A percentile compares a stretch with the other conserved stretches of the same genome.
Evolutionary conservation across 257 asterid genomes (phyloP).

Genomic region (Dorcoceras hygrometricum): DNA sequence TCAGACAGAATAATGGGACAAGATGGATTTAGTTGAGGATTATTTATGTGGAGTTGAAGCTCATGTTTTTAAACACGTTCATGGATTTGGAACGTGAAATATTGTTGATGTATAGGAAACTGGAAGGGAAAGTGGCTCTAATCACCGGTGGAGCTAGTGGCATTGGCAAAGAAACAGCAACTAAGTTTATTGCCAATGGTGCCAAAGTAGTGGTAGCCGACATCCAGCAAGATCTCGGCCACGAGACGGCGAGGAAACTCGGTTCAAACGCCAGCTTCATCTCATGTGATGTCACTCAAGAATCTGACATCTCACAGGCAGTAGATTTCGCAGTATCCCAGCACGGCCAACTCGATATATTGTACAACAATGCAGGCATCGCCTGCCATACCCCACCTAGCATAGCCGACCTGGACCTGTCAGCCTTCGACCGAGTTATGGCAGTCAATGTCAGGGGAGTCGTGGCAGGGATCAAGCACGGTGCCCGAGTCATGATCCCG

Average conservation of each 20-base stretch:
- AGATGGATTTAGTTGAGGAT: not conserved
- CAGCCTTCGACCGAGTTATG: conserved; percentile 61
- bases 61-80: not conserved
- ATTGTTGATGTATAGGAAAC: conserved; percentile 35
- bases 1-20: not conserved
- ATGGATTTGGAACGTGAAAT: not conserved
- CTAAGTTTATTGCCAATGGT: conserved; percentile 59
- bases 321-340: conserved; percentile 60
- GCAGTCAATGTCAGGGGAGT: conserved; percentile 71
- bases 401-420: conserved; percentile 63
- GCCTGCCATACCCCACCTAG: conserved; percentile 71
- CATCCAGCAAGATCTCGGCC: conserved; percentile 44
- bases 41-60: not conserved
- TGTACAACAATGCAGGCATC: conserved; percentile 90
- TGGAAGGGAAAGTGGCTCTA: conserved; percentile 76
- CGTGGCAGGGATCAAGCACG: conserved; percentile 79
- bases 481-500: conserved; percentile 86
- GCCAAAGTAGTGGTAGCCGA: conserved; percentile 81
- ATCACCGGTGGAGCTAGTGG: conserved; percentile 90
- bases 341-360: conserved; percentile 64
- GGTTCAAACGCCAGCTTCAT: conserved; percentile 65
- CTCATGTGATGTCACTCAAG: conserved; percentile 64
- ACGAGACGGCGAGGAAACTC: conserved; percentile 45
- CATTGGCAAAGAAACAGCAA: conserved; percentile 78
- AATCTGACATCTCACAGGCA: conserved; percentile 56